Percentiles rank a stretch among this genome's conserved stretches.
These are phyloP conservation scores for Fusarium buharicum DNA, from an alignment of 2,329 filamentous ascomycete genomes.

Conservation along the genomic window DNA sequence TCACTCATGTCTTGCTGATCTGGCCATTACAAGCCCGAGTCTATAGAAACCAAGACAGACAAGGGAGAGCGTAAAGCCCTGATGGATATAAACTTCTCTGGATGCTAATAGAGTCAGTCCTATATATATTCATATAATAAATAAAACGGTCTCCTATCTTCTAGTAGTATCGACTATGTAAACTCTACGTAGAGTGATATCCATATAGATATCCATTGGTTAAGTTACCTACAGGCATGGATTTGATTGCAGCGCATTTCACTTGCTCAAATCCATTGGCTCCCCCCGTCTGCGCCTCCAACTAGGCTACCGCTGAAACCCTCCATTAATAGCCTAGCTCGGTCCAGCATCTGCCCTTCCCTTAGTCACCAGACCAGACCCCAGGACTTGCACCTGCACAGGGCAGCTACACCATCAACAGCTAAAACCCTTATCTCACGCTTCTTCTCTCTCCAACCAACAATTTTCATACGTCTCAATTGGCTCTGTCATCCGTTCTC, in stretches of 20 bases:
- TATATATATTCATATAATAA: too few relatives aligned
- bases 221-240: conserved; percentile 16
- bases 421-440: conserved; percentile 38
- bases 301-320: conserved; percentile 8
- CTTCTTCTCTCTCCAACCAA: conserved; percentile 21
- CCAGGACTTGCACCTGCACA: conserved; percentile 24
- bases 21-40: conserved; percentile 2
- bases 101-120: too few relatives aligned
- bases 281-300: not conserved
- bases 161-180: too few relatives aligned
- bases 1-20: not conserved
- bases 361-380: conserved; percentile 39
- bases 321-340: conserved; percentile 37
- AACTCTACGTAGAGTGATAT: too few relatives aligned
- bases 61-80: too few relatives aligned
- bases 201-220: not conserved
- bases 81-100: too few relatives aligned
- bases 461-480: conserved; percentile 32
- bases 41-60: not conserved
- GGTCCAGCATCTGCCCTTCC: conserved; percentile 35
- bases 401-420: conserved; percentile 24
- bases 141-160: too few relatives aligned
- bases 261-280: conserved; percentile 22
- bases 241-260: conserved; percentile 4
- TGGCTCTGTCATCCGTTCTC: conserved; percentile 36